These are phyloP conservation scores for Wickerhamomyces mucosus DNA, from an alignment of 805 yeast species.

Conservation along the genomic window DNA sequence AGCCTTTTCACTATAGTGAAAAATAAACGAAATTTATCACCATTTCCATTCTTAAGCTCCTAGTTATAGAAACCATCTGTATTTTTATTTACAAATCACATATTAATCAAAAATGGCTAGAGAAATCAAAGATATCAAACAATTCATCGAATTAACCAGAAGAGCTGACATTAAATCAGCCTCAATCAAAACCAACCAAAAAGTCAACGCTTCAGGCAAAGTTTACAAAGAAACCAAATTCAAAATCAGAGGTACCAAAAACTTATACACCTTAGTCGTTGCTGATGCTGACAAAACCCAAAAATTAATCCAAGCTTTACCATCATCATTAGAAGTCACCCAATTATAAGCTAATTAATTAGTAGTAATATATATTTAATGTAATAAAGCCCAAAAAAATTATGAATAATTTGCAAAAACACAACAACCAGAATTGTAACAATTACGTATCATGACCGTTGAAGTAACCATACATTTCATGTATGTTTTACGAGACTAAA, in stretches of 20 bases:
- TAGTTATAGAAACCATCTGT: too few relatives aligned
- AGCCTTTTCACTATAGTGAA: too few relatives aligned
- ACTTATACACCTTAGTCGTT: conserved; percentile 92
- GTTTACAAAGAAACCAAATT: conserved; percentile 90
- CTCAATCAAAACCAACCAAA: conserved; percentile 88
- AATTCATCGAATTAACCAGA: conserved; percentile 93
- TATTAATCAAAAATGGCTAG: conserved; percentile 16
- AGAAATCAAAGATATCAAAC: conserved; percentile 95
- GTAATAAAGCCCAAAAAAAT: too few relatives aligned
- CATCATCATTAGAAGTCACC: conserved; percentile 80
- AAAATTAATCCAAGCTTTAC: conserved; percentile 95
- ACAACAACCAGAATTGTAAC: too few relatives aligned
- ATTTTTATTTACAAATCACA: conserved; percentile 11
- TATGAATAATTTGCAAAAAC: too few relatives aligned
- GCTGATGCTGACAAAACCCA: conserved; percentile 94
- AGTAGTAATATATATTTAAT: too few relatives aligned
- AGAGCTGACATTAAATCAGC: conserved; percentile 92
- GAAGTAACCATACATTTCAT: too few relatives aligned
- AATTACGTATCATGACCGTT: too few relatives aligned
- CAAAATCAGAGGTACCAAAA: conserved; percentile 95
- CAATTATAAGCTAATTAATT: conserved; percentile 27
- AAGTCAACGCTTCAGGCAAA: conserved; percentile 74
- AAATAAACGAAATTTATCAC: too few relatives aligned
- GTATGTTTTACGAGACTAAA: too few relatives aligned
- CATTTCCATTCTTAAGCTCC: too few relatives aligned